Percentiles rank a stretch among this genome's conserved stretches.
Evolutionary conservation across 176 grass and related monocot genomes (phyloP).

Genomic region (Leersia perrieri): DNA sequence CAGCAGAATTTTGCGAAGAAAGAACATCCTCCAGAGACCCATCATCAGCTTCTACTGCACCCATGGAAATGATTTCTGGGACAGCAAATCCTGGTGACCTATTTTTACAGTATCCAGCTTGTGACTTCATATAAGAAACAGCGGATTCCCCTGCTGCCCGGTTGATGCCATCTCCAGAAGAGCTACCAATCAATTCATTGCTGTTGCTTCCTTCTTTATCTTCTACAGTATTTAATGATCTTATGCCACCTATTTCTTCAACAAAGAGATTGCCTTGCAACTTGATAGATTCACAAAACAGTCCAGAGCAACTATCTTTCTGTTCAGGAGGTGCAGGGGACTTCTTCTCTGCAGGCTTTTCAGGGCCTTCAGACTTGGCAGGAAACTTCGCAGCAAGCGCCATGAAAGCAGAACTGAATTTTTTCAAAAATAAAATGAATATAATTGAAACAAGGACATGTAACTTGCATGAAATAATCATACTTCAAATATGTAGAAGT

Average conservation of each 20-base stretch:
- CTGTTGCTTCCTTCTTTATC: constrained; percentile 63
- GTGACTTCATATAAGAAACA: constrained; percentile 35
- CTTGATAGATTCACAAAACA: constrained; percentile 50
- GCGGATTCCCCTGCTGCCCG: constrained; percentile 18
- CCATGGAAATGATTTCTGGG: constrained; percentile 12
- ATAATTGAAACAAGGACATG: neutral
- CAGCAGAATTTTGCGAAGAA: constrained; percentile 64
- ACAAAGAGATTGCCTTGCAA: constrained; percentile 48
- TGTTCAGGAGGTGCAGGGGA: constrained; percentile 20
- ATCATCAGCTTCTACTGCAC: constrained; percentile 43
- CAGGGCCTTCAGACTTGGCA: constrained; percentile 34
- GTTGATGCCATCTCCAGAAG: constrained; percentile 29
- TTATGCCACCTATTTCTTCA: constrained; percentile 51
- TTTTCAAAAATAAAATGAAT: neutral
- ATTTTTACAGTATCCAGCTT: constrained; percentile 44
- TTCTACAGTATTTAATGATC: constrained; percentile 45
- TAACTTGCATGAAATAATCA: constrained; percentile 9
- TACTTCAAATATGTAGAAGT: constrained; percentile 27
- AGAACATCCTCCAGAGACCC: constrained; percentile 45
- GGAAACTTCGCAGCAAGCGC: constrained; percentile 69
- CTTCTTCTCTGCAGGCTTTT: constrained; percentile 28
- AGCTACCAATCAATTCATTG: constrained; percentile 60
- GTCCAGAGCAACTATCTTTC: constrained; percentile 38
- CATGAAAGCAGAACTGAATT: constrained; percentile 81
- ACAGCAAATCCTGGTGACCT: constrained; percentile 20